A percentile compares a stretch with the other conserved stretches of the same genome.
phyloP scores from a whole-genome alignment of 805 yeast species.

The Komagataella populi region DNA sequence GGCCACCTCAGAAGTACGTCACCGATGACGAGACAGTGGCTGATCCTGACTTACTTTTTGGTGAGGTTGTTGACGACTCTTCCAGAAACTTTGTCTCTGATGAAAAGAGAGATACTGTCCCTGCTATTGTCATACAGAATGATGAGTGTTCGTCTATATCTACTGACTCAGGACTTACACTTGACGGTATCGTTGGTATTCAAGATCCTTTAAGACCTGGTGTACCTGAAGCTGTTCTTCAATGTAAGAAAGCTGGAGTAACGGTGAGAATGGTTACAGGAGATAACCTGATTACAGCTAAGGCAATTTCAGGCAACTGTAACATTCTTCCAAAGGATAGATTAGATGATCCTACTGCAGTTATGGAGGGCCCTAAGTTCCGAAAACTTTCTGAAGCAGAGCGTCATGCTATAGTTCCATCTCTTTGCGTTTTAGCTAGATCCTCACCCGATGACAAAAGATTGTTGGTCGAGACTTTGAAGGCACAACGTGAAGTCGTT shows the following conservation, averaged over 20 bases:
- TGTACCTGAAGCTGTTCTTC: constrained; percentile 76
- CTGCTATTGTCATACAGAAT: constrained; percentile 16
- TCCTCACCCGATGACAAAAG: constrained; percentile 95
- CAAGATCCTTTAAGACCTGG: constrained; percentile 91
- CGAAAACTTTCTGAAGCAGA: constrained; percentile 49
- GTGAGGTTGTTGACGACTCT: constrained; percentile 13
- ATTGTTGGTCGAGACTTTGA: constrained; percentile 68
- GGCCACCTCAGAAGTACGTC: constrained; percentile 54
- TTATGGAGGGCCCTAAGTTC: constrained; percentile 91
- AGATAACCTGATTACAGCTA: constrained; percentile 84
- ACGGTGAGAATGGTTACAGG: constrained; percentile 97
- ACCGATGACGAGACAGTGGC: constrained; percentile 20
- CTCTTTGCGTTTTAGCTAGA: constrained; percentile 76
- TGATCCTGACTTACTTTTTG: constrained; percentile 26
- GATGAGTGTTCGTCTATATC: constrained; percentile 5
- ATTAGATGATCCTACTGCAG: constrained; percentile 37
- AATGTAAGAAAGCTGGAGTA: constrained; percentile 86
- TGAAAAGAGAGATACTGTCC: constrained; percentile 1
- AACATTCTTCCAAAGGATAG: constrained; percentile 53
- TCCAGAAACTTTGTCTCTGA: constrained; percentile 8
- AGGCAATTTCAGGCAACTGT: constrained; percentile 79
- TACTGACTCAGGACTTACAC: constrained; percentile 23
- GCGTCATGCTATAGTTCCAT: constrained; percentile 51
- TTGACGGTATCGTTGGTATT: constrained; percentile 79
- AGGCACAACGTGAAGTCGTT: constrained; percentile 78